Conservation (phyloP, 2,329 filamentous ascomycete species). For the Diaporthe capsici region DNA sequence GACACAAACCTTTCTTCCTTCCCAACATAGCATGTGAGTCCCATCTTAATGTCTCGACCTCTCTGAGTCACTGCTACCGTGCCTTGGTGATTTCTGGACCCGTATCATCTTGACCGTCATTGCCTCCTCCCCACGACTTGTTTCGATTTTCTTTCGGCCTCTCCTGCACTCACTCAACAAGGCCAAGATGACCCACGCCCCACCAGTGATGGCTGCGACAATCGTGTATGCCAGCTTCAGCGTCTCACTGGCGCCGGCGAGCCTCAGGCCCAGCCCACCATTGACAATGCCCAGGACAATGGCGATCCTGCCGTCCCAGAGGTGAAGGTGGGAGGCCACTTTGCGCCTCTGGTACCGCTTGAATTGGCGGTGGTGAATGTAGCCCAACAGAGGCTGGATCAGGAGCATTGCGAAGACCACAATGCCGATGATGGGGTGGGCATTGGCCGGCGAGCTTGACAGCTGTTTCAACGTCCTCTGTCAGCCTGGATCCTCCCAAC, state of each 20-base stretch:
- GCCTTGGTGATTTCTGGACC: constrained; percentile 13
- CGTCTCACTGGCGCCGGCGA: constrained; percentile 50
- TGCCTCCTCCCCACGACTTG: not conserved
- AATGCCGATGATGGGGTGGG: constrained; percentile 63
- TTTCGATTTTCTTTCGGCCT: not conserved
- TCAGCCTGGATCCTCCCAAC: not conserved
- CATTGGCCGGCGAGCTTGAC: constrained; percentile 50
- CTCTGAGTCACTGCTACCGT: constrained; percentile 12
- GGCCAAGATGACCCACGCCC: constrained; percentile 54
- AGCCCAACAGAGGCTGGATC: constrained; percentile 59
- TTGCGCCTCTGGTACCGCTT: constrained; percentile 55
- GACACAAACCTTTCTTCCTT: not conserved
- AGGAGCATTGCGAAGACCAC: constrained; percentile 56
- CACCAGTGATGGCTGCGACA: constrained; percentile 55
- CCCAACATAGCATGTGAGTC: not conserved
- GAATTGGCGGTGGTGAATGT: constrained; percentile 59
- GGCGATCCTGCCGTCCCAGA: constrained; percentile 57
- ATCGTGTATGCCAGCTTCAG: constrained; percentile 55
- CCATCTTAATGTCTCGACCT: constrained; percentile 5
- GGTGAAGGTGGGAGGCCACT: constrained; percentile 58
- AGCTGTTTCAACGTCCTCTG: constrained; percentile 46
- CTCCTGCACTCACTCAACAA: constrained; percentile 50
- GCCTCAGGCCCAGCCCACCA: constrained; percentile 59
- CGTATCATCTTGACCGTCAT: constrained; percentile 1
- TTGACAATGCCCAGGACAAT: constrained; percentile 61